Percentiles rank a stretch among this genome's conserved stretches.
phyloP scores from a whole-genome alignment of 495 filamentous ascomycete genomes.

The Opeltia flavorubescens region DNA sequence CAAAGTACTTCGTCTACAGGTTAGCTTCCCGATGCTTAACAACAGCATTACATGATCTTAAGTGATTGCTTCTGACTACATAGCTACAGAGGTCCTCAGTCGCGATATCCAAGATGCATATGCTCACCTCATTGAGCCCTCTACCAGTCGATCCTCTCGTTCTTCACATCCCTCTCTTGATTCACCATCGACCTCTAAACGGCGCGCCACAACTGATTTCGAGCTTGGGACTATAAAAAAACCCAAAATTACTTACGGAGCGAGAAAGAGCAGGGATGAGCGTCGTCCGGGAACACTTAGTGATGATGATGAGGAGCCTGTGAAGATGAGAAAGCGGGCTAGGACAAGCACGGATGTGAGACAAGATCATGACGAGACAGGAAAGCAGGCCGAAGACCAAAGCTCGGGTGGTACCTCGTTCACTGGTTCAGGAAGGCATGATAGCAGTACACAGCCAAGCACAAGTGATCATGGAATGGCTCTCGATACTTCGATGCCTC shows the following conservation, averaged over 20 bases:
- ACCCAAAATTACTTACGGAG: conserved; percentile 7
- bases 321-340: background rate
- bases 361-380: background rate
- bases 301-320: background rate
- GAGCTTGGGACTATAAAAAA: conserved; percentile 4
- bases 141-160: background rate
- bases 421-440: too few relatives aligned
- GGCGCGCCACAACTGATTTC: conserved; percentile 5
- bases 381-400: too few relatives aligned
- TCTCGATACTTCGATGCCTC: background rate
- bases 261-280: background rate
- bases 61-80: background rate
- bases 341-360: background rate
- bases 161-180: background rate
- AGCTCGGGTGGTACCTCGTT: too few relatives aligned
- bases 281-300: background rate
- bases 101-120: conserved; percentile 12
- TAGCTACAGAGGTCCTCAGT: conserved; percentile 15
- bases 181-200: conserved; percentile 1
- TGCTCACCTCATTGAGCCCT: conserved; percentile 10
- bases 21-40: background rate
- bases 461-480: background rate
- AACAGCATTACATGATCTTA: background rate
- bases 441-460: background rate
- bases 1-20: conserved; percentile 15